Evolutionary conservation across 768 basidiomycete genomes (phyloP).

Genomic region (Porphyrellus cyaneotinctus): DNA sequence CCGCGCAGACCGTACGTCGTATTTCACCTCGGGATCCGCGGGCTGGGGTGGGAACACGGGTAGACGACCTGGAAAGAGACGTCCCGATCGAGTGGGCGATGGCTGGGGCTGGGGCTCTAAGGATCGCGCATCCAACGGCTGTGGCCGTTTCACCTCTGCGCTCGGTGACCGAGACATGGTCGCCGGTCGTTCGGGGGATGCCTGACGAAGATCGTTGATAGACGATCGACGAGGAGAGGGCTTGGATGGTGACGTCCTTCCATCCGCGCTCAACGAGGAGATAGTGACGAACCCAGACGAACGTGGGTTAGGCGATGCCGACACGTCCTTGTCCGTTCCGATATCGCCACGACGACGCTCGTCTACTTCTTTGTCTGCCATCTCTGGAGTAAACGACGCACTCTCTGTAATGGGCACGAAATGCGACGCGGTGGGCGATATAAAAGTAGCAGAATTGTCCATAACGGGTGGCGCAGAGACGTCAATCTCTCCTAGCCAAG

Average conservation of each 20-base stretch:
- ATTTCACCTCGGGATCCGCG: slow-evolving; percentile 53
- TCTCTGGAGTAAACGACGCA: slow-evolving; percentile 19
- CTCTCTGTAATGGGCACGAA: slow-evolving; percentile 27
- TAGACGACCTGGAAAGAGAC: slow-evolving; percentile 25
- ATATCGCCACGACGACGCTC: slow-evolving; percentile 4
- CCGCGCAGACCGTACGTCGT: slow-evolving; percentile 71
- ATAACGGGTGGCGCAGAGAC: slow-evolving; percentile 46
- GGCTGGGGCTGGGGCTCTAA: not conserved
- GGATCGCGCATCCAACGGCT: not conserved
- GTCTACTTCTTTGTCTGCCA: not conserved
- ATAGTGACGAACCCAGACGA: slow-evolving; percentile 76
- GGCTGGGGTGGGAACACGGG: slow-evolving; percentile 34
- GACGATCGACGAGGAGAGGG: slow-evolving; percentile 20
- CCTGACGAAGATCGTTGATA: slow-evolving; percentile 17
- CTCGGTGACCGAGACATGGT: slow-evolving; percentile 14
- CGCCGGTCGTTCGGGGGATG: not conserved
- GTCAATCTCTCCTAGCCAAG: slow-evolving; percentile 70
- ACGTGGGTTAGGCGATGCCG: slow-evolving; percentile 58
- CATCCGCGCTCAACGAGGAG: slow-evolving; percentile 41
- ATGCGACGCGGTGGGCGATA: slow-evolving; percentile 31
- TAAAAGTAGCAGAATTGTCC: slow-evolving; percentile 35
- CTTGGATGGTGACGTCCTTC: slow-evolving; percentile 6
- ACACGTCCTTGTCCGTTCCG: slow-evolving; percentile 19
- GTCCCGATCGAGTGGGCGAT: not conserved
- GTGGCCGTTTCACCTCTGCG: slow-evolving; percentile 8